Evolutionary conservation across 768 basidiomycete genomes (phyloP), one percentile per base, ranked within the genome.

Genomic region (Tricholoma saponaceum): DNA sequence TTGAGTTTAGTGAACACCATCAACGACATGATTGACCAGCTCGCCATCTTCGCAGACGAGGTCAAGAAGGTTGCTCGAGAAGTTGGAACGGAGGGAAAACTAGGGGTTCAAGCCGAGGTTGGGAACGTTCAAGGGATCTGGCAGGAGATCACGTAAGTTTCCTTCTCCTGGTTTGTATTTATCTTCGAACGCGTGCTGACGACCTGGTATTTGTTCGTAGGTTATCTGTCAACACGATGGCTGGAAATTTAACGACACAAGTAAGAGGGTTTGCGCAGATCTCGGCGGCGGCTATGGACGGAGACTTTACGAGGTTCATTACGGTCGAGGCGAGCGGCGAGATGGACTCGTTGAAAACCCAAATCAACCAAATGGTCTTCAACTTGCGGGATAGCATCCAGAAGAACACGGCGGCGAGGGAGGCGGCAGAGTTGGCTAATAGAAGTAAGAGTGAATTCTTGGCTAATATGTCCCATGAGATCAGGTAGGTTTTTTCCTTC

Each of bases 211-310:
- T 46, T 50, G 8, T 62, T 46, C 50, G 8, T 62, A 35, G 94
- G 13, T 82, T 93, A 65, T 95, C 95, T 54, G 96, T 98, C 62
- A 99, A 99, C 71, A 96, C 92, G 9, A 98, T 98, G 96, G 96
- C 93, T 3, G 87, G 87, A 37, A 95, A 95, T 70, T 78, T 95
- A 75, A 95, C 93, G 18, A 95, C 93, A 0, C 94, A 96, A 86
- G 97, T 99, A 51, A 89, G 97, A 71, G 97, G 96, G 4, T 99
- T 99, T 66, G 97, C 95, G 1, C 96, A 98, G 72, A 98, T 98
- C 64, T 95, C 93, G 2, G 96, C 95, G 0, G 96, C 97, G 0
- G 97, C 97, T 14, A 98, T 96, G 80, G 97, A 98, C 66, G 96
- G 97, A 59, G 97, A 98, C 74, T 98, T 98, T 74, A 96, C 94